phyloP scores from a whole-genome alignment of 2,329 filamentous ascomycete species.

The Alternaria angustiovoidea region DNA sequence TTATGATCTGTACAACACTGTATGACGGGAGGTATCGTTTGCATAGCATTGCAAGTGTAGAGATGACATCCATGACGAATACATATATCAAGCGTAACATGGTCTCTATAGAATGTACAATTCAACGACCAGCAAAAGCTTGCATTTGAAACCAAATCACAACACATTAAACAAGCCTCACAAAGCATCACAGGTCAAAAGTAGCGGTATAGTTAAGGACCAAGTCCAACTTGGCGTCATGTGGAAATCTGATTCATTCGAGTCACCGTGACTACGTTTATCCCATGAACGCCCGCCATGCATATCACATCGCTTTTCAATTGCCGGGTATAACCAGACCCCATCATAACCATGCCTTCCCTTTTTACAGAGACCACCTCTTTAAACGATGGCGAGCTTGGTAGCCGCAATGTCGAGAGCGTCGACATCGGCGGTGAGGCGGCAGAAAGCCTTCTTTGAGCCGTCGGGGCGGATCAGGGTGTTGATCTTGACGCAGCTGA shows the following conservation, averaged over 20 bases:
- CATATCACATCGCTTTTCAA: constrained; percentile 47
- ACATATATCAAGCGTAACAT: neutral
- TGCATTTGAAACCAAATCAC: neutral
- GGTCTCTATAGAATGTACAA: too few species aligned
- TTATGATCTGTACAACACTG: constrained; percentile 17
- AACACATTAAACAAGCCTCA: neutral
- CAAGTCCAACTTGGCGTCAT: constrained; percentile 37
- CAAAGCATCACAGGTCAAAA: neutral
- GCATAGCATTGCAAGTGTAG: neutral
- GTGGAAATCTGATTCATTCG: constrained; percentile 47
- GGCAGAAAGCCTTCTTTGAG: constrained; percentile 98
- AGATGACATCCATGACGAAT: neutral
- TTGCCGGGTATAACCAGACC: constrained; percentile 46
- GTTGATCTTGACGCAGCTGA: constrained; percentile 99
- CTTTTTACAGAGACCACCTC: constrained; percentile 22
- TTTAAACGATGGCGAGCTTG: constrained; percentile 98
- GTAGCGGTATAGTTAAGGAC: neutral
- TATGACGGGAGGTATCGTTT: neutral
- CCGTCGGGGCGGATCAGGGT: constrained; percentile 97
- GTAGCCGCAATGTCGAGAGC: constrained; percentile 99
- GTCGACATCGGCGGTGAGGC: constrained; percentile 95
- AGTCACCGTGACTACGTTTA: constrained; percentile 48
- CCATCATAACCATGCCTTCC: constrained; percentile 36
- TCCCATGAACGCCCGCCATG: constrained; percentile 49
- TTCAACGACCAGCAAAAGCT: neutral